Percentiles rank a stretch among this genome's conserved stretches.
Conservation (phyloP, 495 filamentous ascomycete genomes). For the Xylaria acuta region DNA sequence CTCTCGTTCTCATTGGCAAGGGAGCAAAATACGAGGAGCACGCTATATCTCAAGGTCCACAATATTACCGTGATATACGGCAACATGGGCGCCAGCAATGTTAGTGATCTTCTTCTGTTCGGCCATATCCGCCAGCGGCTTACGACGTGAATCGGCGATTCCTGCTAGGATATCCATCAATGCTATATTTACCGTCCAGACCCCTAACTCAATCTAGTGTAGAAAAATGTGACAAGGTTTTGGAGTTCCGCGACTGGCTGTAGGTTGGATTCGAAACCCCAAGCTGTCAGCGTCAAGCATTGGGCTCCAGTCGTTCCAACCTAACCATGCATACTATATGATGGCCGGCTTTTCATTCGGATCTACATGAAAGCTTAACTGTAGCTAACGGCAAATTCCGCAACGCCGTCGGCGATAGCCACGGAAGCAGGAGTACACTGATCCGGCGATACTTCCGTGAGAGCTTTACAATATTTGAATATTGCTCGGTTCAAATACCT, state of each 20-base stretch:
- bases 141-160: neutral
- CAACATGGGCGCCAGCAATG: neutral
- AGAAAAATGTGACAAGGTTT: neutral
- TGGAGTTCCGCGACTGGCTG: neutral
- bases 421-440: neutral
- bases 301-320: neutral
- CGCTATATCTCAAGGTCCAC: neutral
- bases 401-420: neutral
- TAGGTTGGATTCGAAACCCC: neutral
- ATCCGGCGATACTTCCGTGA: neutral
- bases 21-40: neutral
- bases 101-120: neutral
- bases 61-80: neutral
- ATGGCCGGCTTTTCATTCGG: neutral
- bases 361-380: neutral
- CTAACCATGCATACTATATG: neutral
- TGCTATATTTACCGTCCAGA: neutral
- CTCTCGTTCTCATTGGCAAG: neutral
- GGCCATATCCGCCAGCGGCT: neutral
- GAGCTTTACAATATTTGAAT: neutral
- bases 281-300: neutral
- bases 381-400: slow-evolving; percentile 4
- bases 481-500: neutral
- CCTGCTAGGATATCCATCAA: neutral
- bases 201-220: neutral